These are phyloP conservation scores for Brassica cretica DNA, from an alignment of 345 rosid genomes.

Conservation along the genomic window DNA sequence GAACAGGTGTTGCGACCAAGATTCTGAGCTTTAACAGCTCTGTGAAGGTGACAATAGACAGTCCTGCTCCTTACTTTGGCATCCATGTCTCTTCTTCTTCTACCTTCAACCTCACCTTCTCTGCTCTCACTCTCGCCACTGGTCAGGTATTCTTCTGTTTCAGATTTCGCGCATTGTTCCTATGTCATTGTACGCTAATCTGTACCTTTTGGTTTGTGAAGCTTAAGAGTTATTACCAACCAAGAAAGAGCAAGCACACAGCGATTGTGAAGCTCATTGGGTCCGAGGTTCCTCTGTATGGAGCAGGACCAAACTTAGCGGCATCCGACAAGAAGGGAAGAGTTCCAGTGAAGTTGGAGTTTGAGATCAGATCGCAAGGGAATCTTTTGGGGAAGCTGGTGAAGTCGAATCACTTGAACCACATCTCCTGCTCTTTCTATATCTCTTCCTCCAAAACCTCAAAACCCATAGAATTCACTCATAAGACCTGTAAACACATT, in stretches of 20 bases:
- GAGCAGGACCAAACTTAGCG: constrained; percentile 65
- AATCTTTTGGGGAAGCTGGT: constrained; percentile 81
- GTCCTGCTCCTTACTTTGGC: constrained; percentile 80
- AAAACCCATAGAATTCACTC: constrained; percentile 53
- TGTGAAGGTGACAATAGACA: constrained; percentile 56
- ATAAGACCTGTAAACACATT: constrained; percentile 39
- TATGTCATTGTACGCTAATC: background rate
- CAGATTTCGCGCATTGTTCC: background rate
- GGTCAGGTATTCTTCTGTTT: constrained; percentile 55
- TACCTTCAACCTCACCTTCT: constrained; percentile 61
- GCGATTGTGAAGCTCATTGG: constrained; percentile 52
- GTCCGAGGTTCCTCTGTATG: constrained; percentile 66
- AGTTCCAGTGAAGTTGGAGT: constrained; percentile 60
- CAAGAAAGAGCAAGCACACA: constrained; percentile 64
- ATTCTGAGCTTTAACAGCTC: constrained; percentile 70
- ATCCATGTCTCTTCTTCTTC: constrained; percentile 66
- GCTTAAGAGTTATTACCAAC: constrained; percentile 76
- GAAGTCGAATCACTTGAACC: constrained; percentile 55
- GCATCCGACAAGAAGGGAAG: constrained; percentile 42
- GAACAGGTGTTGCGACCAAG: constrained; percentile 76
- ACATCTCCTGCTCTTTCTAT: constrained; percentile 55
- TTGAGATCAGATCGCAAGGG: constrained; percentile 63
- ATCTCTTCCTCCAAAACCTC: constrained; percentile 48
- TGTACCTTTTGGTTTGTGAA: constrained; percentile 19
- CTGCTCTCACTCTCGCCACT: constrained; percentile 60